Conservation (phyloP, 1,284 basidiomycete species). For the Neolentinus lepideus region DNA sequence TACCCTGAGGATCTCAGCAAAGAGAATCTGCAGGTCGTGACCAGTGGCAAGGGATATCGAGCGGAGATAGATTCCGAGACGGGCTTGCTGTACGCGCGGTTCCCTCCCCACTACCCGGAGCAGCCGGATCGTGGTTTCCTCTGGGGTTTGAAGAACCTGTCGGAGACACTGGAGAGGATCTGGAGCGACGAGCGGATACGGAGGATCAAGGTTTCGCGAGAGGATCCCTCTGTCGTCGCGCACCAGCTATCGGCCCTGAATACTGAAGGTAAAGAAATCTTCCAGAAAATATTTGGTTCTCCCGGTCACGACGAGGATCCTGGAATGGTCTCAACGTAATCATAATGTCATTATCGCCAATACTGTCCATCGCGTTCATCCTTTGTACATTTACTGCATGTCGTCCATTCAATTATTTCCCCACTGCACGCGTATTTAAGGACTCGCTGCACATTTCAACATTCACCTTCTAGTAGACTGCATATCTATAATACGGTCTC, state of each 20-base stretch:
- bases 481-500: conserved; percentile 1
- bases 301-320: conserved; percentile 52
- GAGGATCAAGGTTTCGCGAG: conserved; percentile 56
- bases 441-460: not conserved
- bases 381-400: not conserved
- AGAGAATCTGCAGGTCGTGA: conserved; percentile 34
- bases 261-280: conserved; percentile 68
- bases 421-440: not conserved
- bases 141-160: conserved; percentile 83
- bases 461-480: conserved; percentile 1
- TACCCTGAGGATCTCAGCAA: conserved; percentile 38
- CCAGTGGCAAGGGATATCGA: conserved; percentile 72
- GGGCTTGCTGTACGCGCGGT: conserved; percentile 78
- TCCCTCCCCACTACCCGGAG: conserved; percentile 86
- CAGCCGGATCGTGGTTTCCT: conserved; percentile 93
- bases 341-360: not conserved
- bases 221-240: conserved; percentile 39
- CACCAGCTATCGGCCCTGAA: conserved; percentile 55
- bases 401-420: not conserved
- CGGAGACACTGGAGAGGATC: conserved; percentile 67
- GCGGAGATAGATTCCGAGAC: conserved; percentile 74
- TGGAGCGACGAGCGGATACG: conserved; percentile 79
- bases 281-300: conserved; percentile 60
- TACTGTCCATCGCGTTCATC: not conserved
- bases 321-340: conserved; percentile 64